Base-by-base conservation (phyloP, 352 stramenopile genomes). In the Globisporangium okanoganense region DNA sequence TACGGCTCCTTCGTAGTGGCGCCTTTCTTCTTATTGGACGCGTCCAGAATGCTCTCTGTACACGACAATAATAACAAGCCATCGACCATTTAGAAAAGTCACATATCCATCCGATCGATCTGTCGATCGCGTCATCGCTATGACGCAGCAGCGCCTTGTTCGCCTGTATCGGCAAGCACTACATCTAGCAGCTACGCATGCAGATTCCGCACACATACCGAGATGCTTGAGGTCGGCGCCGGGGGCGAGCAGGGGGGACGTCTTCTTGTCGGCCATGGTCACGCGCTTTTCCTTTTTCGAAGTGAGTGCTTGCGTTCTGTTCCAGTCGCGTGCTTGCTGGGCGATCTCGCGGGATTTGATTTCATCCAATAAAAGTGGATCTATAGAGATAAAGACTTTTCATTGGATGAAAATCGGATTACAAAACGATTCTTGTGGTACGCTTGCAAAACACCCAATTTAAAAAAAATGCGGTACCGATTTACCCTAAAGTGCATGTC, bases 161-260 rank as follows among this genome's bases (percentile, higher is more conserved):
- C 20, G 18, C 20, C 40, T 45, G 5, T 45, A n/a, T n/a, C n/a
- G n/a, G n/a, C n/a, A n/a, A n/a, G n/a, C n/a, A n/a, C n/a, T n/a
- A n/a, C n/a, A n/a, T n/a, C n/a, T n/a, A n/a, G n/a, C n/a, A n/a
- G n/a, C n/a, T n/a, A n/a, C n/a, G 4, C 5, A 1, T 31, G 9
- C n/a, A n/a, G 44, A 0, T 9, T 10, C 8, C n/a, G 50, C 7
- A 33, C 33, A 70, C 65, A 43, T 60, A 83, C 75, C 75, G 58
- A 81, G 70, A 13, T 78, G 63, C 58, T 82, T 79, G 43, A 84
- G 73, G 51, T 84, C 72, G 1, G 64, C 64, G 40, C 65, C 65
- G 12, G 72, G 72, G 61, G 73, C 72, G 20, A 84, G 67, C 54
- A 84, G 63, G 13, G 73, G 68, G 59, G 72, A 79, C 40, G 62